These are phyloP conservation scores for Blastobotrys robertii DNA, from an alignment of 805 yeast genomes.

Conservation along the genomic window DNA sequence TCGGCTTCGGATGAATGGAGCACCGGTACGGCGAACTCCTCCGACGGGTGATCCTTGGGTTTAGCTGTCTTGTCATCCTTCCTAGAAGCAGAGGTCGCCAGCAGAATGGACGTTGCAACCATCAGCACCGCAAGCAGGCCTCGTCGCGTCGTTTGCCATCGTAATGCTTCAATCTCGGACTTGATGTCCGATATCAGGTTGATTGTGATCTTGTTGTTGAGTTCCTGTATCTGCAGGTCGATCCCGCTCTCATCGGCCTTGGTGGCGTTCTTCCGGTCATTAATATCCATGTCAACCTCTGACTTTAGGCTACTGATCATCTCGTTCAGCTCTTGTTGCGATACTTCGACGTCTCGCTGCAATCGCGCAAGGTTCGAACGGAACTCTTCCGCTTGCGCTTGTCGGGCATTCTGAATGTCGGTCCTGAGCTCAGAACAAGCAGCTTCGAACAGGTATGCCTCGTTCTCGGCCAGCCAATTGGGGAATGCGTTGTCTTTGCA, in stretches of 20 bases:
- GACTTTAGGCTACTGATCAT: slow-evolving; percentile 51
- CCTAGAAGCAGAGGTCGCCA: slow-evolving; percentile 33
- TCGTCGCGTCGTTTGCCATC: slow-evolving; percentile 90
- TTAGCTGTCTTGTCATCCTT: slow-evolving; percentile 25
- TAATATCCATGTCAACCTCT: slow-evolving; percentile 72
- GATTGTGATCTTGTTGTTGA: slow-evolving; percentile 75
- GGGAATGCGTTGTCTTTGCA: slow-evolving; percentile 29
- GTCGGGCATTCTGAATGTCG: slow-evolving; percentile 66
- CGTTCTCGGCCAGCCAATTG: slow-evolving; percentile 71
- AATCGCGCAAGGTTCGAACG: slow-evolving; percentile 57
- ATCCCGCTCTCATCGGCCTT: slow-evolving; percentile 62
- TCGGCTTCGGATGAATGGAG: slow-evolving; percentile 20
- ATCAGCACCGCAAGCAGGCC: slow-evolving; percentile 70
- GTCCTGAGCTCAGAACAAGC: slow-evolving; percentile 80
- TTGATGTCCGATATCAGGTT: slow-evolving; percentile 72
- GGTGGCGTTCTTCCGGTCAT: slow-evolving; percentile 80
- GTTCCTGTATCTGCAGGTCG: slow-evolving; percentile 64
- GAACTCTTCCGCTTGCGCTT: slow-evolving; percentile 55
- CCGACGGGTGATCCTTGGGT: slow-evolving; percentile 8
- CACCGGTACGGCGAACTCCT: slow-evolving; percentile 22
- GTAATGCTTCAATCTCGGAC: slow-evolving; percentile 74
- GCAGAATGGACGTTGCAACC: slow-evolving; percentile 52
- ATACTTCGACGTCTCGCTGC: slow-evolving; percentile 60
- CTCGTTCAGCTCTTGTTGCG: slow-evolving; percentile 69
- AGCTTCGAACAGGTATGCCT: slow-evolving; percentile 79